Evolutionary conservation across 1,284 basidiomycete species (phyloP), one percentile per base, ranked within the genome.

Genomic region (Papiliotrema flavescens): DNA sequence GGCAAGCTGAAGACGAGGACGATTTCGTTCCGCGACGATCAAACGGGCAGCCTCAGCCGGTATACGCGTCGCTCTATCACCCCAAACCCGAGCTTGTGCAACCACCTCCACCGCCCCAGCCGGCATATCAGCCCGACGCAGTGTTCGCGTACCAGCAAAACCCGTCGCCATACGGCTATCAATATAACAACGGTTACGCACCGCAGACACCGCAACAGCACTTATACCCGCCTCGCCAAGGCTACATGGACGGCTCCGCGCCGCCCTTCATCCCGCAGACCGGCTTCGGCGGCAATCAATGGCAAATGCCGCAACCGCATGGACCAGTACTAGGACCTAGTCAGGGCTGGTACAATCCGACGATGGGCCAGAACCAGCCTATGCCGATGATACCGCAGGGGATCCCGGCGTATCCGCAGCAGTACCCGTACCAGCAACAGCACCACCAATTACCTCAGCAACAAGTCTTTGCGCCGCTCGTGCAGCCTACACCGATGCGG

Each of bases 331-430:
- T n/a, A n/a, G n/a, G n/a, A n/a, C n/a, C n/a, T n/a, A 9, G 17
- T 9, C 35, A 36, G 17, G 11, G 17, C 9, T 36, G 35, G 35
- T 36, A 36, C 35, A 36, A 36, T 17, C 9, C 36, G 26, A 26
- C 47, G 14, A 6, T 36, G 22, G 6, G 7, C 15, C 9, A 26
- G 9, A 11, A 11, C 44, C 61, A 58, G 26, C 57, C 56, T 41
- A 69, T 70, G 69, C 67, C 67, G 22, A 66, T 70, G 60, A 71
- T 71, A 11, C 65, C 69, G 0, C 70, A 71, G 53, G 69, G 69
- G 11, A 61, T 66, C 35, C 53, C 41, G 23, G 52, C 32, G 6
- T 45, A 49, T 17, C 57, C 49, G 8, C 32, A 20, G 3, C 48
- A 49, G 22, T 51, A 51, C 23, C 32, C 35, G 4, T 40, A 49